Conservation (phyloP, 1,284 basidiomycete species). For the Pascua sp. region DNA sequence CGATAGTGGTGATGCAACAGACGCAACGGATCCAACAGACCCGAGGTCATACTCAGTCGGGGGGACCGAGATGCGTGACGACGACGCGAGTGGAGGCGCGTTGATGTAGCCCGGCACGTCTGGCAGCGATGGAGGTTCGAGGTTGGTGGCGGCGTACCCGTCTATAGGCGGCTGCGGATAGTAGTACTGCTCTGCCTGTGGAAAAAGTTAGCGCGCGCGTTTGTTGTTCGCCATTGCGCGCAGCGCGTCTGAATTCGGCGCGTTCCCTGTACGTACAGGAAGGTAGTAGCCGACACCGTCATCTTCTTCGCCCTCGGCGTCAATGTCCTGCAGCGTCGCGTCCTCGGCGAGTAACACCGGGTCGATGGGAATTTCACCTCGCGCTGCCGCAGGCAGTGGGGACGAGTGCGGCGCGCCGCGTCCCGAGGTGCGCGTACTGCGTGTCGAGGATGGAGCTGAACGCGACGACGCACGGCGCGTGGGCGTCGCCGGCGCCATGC, state of each 20-base stretch:
- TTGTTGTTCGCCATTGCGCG: not conserved
- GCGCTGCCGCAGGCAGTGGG: conserved; percentile 4
- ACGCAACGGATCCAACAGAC: conserved; percentile 1
- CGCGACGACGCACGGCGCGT: conserved; percentile 18
- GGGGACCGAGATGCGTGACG: conserved; percentile 13
- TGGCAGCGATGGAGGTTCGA: not conserved
- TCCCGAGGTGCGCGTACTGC: conserved; percentile 1
- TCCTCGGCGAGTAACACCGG: conserved; percentile 12
- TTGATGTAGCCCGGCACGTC: not conserved
- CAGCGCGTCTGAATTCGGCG: too few relatives aligned
- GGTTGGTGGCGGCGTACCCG: not conserved
- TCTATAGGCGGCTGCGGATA: conserved; percentile 4
- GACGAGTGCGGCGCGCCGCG: conserved; percentile 4
- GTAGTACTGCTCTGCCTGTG: conserved; percentile 15
- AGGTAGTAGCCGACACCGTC: conserved; percentile 21
- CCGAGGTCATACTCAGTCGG: conserved; percentile 9
- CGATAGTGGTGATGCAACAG: conserved; percentile 8
- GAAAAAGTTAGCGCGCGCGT: conserved; percentile 5
- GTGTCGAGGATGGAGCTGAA: conserved; percentile 16
- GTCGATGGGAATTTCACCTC: conserved; percentile 15
- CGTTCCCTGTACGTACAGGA: conserved; percentile 10
- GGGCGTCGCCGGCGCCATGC: conserved; percentile 9
- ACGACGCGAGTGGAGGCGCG: conserved; percentile 1
- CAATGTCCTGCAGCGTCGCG: conserved; percentile 11
- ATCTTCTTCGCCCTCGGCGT: conserved; percentile 21